phyloP scores from a whole-genome alignment of 495 filamentous ascomycete species.

The Penicillium cinerascens region DNA sequence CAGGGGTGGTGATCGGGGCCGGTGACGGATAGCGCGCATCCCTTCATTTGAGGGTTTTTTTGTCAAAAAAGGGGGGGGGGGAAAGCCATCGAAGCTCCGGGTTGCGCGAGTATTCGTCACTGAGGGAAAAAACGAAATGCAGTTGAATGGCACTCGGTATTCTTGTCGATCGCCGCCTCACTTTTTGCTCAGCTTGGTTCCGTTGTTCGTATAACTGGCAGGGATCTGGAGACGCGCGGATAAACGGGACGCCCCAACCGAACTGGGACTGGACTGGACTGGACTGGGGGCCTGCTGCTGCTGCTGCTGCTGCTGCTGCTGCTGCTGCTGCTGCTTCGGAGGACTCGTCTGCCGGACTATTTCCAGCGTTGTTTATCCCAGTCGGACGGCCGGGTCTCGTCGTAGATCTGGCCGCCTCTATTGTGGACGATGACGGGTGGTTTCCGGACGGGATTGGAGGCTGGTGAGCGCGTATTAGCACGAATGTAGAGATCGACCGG shows the following conservation, averaged over 20 bases:
- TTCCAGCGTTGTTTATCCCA: conserved; percentile 53
- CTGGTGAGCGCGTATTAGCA: conserved; percentile 20
- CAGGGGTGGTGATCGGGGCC: neutral
- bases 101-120: neutral
- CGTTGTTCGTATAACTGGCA: neutral
- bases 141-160: neutral
- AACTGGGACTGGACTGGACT: neutral
- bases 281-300: too few relatives aligned
- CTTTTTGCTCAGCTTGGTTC: conserved; percentile 14
- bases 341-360: conserved; percentile 16
- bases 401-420: conserved; percentile 45
- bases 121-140: neutral
- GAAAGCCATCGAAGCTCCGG: neutral
- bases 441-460: conserved; percentile 31
- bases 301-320: too few relatives aligned
- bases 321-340: neutral
- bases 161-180: conserved; percentile 22
- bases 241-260: conserved; percentile 7
- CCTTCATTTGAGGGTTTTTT: neutral
- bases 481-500: conserved; percentile 18
- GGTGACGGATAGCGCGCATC: conserved; percentile 1
- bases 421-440: conserved; percentile 43
- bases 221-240: conserved; percentile 17
- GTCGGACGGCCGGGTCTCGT: conserved; percentile 45
- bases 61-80: conserved; percentile 10